Evolutionary conservation across 148 eudicot species (phyloP), one percentile per base, ranked within the genome.

Genomic region (Rhododendron vialii): DNA sequence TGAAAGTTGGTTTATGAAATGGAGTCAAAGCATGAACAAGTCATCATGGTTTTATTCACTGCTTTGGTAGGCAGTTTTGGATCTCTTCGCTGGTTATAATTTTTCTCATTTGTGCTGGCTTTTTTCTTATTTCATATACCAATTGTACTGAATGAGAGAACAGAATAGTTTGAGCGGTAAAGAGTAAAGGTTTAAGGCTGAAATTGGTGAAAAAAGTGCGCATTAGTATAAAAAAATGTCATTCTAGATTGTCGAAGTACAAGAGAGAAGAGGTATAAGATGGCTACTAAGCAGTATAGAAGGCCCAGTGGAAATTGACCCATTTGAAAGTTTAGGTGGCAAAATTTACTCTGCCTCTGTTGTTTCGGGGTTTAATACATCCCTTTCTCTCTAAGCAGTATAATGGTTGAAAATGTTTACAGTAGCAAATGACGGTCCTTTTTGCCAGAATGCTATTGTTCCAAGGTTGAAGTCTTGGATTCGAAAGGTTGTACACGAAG

Each of bases 391-490:
- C 38, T 4, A 28, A 47, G 36, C 53, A 30, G 22, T 67, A 22
- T 24, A n/a, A 36, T 82, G 33, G 57, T 30, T 45, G 51, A 83
- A 73, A 36, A n/a, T 75, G 35, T 50, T 80, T 57, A 47, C 50
- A 51, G 26, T 85, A 47, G 78, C 65, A 55, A 30, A 48, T 86
- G 71, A 78, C 82, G 24, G 84, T 15, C 84, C 77, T 82, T 88
- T 55, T 53, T 89, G 78, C 86, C 93, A 96, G 99, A 95, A 89
- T 8, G 81, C 94, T 71, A 74, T 96, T 86, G 77, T 95, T 83
- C 99, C 99, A 17, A 88, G 93, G 90, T 86, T 96, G 73, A 96
- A 94, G 93, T 92, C 99, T 87, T 96, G 99, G 99, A 90, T 96
- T 74, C 95, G 98, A 53, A 91, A 92, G 89, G 93, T 96, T 84